These are phyloP conservation scores for Xanthoconium purpureum DNA, from an alignment of 768 basidiomycete genomes.

Conservation along the genomic window DNA sequence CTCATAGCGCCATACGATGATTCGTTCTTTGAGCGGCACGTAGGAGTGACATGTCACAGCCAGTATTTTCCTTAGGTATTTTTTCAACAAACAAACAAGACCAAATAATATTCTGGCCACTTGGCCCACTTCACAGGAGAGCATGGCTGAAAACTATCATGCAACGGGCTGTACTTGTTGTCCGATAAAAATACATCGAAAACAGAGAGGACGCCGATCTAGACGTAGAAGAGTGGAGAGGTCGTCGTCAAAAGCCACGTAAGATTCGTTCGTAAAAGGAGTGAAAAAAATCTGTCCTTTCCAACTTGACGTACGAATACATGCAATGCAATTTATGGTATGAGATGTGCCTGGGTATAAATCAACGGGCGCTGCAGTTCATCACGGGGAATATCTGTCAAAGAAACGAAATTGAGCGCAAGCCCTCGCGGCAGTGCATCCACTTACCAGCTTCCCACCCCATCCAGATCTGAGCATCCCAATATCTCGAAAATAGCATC, in stretches of 20 bases:
- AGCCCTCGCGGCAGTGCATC: neutral
- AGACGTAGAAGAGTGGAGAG: too few species aligned
- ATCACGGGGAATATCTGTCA: conserved; percentile 6
- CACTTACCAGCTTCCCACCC: conserved; percentile 12
- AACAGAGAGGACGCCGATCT: too few species aligned
- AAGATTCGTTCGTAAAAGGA: neutral
- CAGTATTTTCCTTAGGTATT: too few species aligned
- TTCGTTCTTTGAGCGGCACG: too few species aligned
- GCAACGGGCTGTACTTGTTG: too few species aligned
- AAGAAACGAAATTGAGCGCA: neutral
- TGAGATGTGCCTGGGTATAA: neutral
- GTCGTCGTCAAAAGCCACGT: neutral
- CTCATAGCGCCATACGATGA: too few species aligned
- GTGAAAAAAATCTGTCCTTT: conserved; percentile 6
- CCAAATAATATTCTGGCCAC: too few species aligned
- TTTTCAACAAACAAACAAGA: too few species aligned
- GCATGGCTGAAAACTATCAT: too few species aligned
- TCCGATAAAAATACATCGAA: too few species aligned
- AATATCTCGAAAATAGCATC: conserved; percentile 32
- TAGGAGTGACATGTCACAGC: too few species aligned
- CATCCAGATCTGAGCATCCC: conserved; percentile 11
- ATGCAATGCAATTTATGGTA: conserved; percentile 5
- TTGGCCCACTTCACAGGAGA: too few species aligned
- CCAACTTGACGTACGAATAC: neutral
- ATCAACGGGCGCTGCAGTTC: neutral